These are phyloP conservation scores for Aspergillus fumigatiaffinis DNA, from an alignment of 2,329 filamentous ascomycete genomes.

Conservation along the genomic window DNA sequence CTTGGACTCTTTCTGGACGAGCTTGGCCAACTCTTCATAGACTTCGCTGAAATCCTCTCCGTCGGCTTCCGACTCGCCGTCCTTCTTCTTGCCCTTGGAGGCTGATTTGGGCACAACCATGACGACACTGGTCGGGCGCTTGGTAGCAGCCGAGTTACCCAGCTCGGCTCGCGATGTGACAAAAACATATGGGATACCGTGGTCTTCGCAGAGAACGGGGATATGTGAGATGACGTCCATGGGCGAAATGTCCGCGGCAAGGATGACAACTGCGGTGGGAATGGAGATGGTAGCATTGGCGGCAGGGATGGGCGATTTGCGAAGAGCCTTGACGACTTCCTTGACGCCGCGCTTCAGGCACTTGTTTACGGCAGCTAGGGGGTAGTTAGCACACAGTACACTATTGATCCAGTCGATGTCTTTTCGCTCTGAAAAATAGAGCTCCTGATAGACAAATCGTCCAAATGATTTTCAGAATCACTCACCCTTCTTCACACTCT, in stretches of 20 bases:
- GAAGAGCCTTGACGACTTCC: slow-evolving; percentile 96
- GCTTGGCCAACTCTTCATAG: slow-evolving; percentile 55
- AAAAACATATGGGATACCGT: slow-evolving; percentile 95
- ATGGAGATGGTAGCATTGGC: slow-evolving; percentile 58
- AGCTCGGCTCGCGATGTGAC: slow-evolving; percentile 89
- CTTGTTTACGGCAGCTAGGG: slow-evolving; percentile 84
- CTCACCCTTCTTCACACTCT: slow-evolving; percentile 51
- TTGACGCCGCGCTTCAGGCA: slow-evolving; percentile 97
- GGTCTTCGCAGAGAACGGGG: slow-evolving; percentile 95
- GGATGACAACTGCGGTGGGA: slow-evolving; percentile 74
- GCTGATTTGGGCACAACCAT: slow-evolving; percentile 63
- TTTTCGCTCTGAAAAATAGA: neutral
- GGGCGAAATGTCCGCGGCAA: slow-evolving; percentile 95
- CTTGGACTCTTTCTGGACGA: slow-evolving; percentile 56
- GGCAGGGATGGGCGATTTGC: slow-evolving; percentile 76
- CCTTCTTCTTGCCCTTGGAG: slow-evolving; percentile 49
- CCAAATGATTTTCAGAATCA: neutral
- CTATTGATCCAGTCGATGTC: neutral
- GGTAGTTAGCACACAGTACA: slow-evolving; percentile 14
- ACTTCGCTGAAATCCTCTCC: slow-evolving; percentile 49
- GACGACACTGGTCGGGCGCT: slow-evolving; percentile 92
- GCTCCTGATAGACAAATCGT: neutral
- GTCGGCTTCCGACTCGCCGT: slow-evolving; percentile 40
- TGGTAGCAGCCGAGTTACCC: slow-evolving; percentile 88
- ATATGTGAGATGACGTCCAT: slow-evolving; percentile 99